Base-by-base conservation (phyloP, 2,329 filamentous ascomycete genomes). In the Colletotrichum scovillei region DNA sequence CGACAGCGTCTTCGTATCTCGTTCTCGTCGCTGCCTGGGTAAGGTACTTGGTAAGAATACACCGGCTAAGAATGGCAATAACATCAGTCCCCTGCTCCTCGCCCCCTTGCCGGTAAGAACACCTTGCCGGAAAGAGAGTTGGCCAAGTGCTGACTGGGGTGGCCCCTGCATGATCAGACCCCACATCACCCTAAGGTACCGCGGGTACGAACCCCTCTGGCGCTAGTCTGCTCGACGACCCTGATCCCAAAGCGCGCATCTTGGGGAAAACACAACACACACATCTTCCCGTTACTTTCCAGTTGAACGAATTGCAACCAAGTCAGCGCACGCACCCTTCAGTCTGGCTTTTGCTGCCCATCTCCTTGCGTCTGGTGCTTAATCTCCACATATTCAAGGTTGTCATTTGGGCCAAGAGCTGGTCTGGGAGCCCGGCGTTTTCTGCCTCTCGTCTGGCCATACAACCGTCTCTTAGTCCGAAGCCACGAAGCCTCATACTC, bases 321-420 rank as follows among this genome's bases (percentile, higher is more conserved):
- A 28, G 22, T 26, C 22, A 9, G 22, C 58, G 62, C 53, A 70
- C 55, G 55, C 62, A 42, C 63, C 28, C 26, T 69, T 14, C n/a
- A 16, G 19, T 26, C 35, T 35, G 32, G 26, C 11, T 7, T 53
- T n/a, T 30, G 35, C 42, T 35, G 30, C 32, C 42, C 60, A 42
- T 12, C 57, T 68, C 66, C 57, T 64, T 62, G 11, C 55, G 32
- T 42, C 24, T 24, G 46, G 7, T 60, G 46, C 66, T 49, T 30
- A 64, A 73, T 73, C 46, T 73, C 70, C 70, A 70, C 70, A 70
- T 52, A 42, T 16, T n/a, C 35, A 24, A 28, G 67, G 24, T 56
- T 65, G 56, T 62, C 67, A 57, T 70, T 46, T 59, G 7, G 24
- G 26, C 59, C 59, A 60, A 35, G 57, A 53, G 22, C 6, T 69